Evolutionary conservation across 2,329 filamentous ascomycete species (phyloP).

Genomic region (Zasmidium cellare): DNA sequence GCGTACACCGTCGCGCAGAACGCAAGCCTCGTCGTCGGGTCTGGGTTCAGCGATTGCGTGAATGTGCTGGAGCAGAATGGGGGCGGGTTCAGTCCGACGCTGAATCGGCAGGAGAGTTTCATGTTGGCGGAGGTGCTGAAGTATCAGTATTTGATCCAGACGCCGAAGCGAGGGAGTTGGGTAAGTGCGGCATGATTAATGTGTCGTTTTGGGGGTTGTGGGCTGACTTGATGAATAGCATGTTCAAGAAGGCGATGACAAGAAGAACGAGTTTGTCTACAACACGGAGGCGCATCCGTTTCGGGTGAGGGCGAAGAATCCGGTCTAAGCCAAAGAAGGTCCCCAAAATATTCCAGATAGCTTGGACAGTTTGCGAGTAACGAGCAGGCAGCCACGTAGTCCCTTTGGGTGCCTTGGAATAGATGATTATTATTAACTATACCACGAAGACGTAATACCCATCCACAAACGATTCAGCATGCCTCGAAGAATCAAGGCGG

Average conservation of each 20-base stretch:
- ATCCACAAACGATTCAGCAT: no score
- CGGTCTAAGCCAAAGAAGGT: conserved; percentile 1
- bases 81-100: conserved; percentile 57
- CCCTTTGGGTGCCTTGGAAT: no score
- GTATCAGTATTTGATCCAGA: conserved; percentile 72
- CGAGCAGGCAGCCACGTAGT: no score
- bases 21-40: conserved; percentile 13
- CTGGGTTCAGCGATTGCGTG: conserved; percentile 17
- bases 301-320: conserved; percentile 6
- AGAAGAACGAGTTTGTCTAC: conserved; percentile 7
- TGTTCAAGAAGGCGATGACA: conserved; percentile 8
- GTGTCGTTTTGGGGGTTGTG: no score
- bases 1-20: conserved; percentile 19
- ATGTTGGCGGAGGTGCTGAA: conserved; percentile 87
- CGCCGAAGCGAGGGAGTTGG: conserved; percentile 47
- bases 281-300: conserved; percentile 9
- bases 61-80: conserved; percentile 14
- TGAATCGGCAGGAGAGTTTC: conserved; percentile 73
- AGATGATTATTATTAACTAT: no score
- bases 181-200: no score
- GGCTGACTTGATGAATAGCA: background rate
- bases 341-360: no score
- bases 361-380: no score
- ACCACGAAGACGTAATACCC: background rate
- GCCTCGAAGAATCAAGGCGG: no score